These are phyloP conservation scores for Auriscalpium orientale DNA, from an alignment of 768 basidiomycete species.

Conservation along the genomic window DNA sequence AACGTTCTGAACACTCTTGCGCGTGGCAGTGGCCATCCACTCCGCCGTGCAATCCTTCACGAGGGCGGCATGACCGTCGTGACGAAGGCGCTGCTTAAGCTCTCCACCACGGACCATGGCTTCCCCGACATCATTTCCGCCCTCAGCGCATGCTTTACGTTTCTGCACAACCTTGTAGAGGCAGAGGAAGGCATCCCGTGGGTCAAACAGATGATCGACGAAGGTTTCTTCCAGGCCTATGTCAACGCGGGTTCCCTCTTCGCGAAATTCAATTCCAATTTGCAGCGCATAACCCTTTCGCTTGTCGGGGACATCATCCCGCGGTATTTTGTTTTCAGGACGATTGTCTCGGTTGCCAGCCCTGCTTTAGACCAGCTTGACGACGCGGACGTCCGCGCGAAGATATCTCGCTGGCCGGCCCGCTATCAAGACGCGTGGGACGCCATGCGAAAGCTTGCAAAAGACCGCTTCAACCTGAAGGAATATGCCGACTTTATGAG, in stretches of 20 bases:
- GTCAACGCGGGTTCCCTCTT: conserved; percentile 23
- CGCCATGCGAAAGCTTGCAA: conserved; percentile 21
- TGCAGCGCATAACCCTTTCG: conserved; percentile 22
- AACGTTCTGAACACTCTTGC: conserved; percentile 28
- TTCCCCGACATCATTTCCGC: conserved; percentile 19
- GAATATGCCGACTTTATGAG: conserved; percentile 21
- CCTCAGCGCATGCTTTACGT: conserved; percentile 24
- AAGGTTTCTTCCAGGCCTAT: conserved; percentile 26
- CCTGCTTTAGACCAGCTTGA: conserved; percentile 20
- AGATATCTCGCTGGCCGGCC: conserved; percentile 17
- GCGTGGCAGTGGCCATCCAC: conserved; percentile 19
- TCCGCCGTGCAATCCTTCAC: conserved; percentile 27
- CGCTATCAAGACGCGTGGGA: conserved; percentile 18
- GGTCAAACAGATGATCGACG: conserved; percentile 25
- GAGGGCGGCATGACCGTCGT: conserved; percentile 23
- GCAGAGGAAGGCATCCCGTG: conserved; percentile 34
- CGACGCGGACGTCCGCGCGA: conserved; percentile 13
- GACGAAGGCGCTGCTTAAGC: conserved; percentile 24
- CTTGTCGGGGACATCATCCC: conserved; percentile 24
- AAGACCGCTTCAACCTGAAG: conserved; percentile 19
- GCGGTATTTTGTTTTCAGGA: conserved; percentile 30
- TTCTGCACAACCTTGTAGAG: conserved; percentile 28
- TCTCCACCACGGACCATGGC: conserved; percentile 15
- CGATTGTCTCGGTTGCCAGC: conserved; percentile 26
- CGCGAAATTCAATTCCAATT: conserved; percentile 22